Evolutionary conservation across 306 rosid species (phyloP), one percentile per base, ranked within the genome.

Genomic region (Crataegus laevigata): DNA sequence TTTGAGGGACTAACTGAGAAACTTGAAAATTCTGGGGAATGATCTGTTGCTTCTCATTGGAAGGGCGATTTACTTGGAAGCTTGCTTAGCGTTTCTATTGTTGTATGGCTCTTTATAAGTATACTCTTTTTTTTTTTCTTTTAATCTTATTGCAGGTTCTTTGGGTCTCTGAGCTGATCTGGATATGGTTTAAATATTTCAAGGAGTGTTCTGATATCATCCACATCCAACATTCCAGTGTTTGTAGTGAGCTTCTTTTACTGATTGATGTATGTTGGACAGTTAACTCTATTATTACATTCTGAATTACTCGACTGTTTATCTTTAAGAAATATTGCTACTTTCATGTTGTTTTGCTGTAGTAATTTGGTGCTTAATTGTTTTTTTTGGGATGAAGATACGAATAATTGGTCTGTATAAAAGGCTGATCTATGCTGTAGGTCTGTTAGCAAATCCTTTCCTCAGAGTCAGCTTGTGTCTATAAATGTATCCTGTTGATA

Each of bases 201-300:
- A 88, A 88, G 88, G 80, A 83, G 78, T 85, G 86, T 87, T 86
- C 88, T 82, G 84, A 88, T 84, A 88, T 85, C 86, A 82, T 81
- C 82, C 88, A 84, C 89, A 80, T 84, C 81, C 89, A 84, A 78
- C 96, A 80, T 59, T 83, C 89, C 96, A 73, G 88, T 79, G 78
- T 89, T 77, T 90, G 76, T 81, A 84, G 81, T 85, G 80, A 85
- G 89, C 87, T 86, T 86, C 90, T 89, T 88, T 90, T 87, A 81
- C 88, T 87, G 72, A 86, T 87, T 87, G 89, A 87, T 92, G 96
- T 89, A 89, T 90, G 99, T 89, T 90, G 78, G 86, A 89, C 82
- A 85, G 84, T 86, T 82, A 82, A 79, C 79, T 85, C 84, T 69
- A 64, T 82, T 61, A 76, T 82, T 65, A 19, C 77, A 21, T 68